A percentile compares a stretch with the other conserved stretches of the same genome.
These are phyloP conservation scores for Rhizopogon parksii DNA, from an alignment of 1,284 basidiomycete genomes.

Conservation along the genomic window DNA sequence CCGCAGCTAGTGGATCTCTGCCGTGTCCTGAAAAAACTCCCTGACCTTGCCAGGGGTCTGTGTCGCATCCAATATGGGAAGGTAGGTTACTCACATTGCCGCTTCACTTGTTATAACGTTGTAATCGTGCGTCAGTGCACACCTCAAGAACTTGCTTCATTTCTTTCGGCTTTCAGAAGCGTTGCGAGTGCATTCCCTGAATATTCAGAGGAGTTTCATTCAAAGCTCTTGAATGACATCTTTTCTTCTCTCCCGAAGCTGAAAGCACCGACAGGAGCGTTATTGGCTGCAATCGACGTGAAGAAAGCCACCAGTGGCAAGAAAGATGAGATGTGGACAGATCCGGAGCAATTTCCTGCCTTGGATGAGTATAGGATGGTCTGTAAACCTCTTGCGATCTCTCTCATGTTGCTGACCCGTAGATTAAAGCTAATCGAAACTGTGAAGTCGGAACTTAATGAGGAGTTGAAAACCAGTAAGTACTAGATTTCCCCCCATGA, in stretches of 20 bases:
- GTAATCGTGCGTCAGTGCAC: constrained; percentile 49
- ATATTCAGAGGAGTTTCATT: constrained; percentile 47
- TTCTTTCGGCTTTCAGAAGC: constrained; percentile 74
- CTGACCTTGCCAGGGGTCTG: constrained; percentile 86
- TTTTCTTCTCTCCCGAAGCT: constrained; percentile 65
- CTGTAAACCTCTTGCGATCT: constrained; percentile 8
- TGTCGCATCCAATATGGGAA: constrained; percentile 88
- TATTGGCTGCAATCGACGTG: constrained; percentile 59
- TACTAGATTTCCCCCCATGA: constrained; percentile 24
- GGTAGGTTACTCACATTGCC: constrained; percentile 33
- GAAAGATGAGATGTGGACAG: constrained; percentile 71
- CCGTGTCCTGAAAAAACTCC: constrained; percentile 65
- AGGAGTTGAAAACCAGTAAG: constrained; percentile 72
- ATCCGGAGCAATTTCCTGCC: constrained; percentile 63
- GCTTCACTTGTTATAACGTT: not conserved
- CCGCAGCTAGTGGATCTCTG: constrained; percentile 61
- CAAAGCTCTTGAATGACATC: constrained; percentile 65
- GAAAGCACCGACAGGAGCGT: constrained; percentile 44
- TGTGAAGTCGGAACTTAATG: constrained; percentile 66
- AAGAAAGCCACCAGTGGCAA: constrained; percentile 63
- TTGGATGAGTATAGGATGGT: constrained; percentile 46
- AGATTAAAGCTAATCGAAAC: constrained; percentile 45
- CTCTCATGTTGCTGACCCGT: constrained; percentile 5
- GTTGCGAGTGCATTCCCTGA: constrained; percentile 63
- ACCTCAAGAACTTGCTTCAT: constrained; percentile 74